Conservation (phyloP, 2,329 filamentous ascomycete genomes). For the Pseudogymnoascus sp. region DNA sequence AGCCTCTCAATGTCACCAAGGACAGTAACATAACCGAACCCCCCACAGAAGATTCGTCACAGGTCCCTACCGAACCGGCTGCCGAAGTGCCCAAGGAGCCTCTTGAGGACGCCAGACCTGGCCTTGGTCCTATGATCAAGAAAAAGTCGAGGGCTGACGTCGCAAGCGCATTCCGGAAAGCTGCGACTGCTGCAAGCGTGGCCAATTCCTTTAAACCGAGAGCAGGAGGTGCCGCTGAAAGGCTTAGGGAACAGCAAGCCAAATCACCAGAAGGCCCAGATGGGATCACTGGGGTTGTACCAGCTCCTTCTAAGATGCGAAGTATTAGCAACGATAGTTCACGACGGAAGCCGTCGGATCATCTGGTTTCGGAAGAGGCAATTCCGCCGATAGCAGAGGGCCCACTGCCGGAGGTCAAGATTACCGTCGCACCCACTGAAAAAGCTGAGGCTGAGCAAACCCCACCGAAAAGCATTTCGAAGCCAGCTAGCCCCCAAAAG, state of each 20-base stretch:
- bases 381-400: constrained; percentile 24
- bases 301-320: constrained; percentile 54
- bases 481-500: constrained; percentile 16
- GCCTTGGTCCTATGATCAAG: constrained; percentile 74
- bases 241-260: constrained; percentile 49
- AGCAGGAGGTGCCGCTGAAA: constrained; percentile 76
- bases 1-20: constrained; percentile 4
- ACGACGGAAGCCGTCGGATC: constrained; percentile 26
- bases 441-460: constrained; percentile 16
- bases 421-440: constrained; percentile 41
- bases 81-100: neutral
- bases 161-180: constrained; percentile 70
- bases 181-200: constrained; percentile 59
- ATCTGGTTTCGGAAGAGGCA: constrained; percentile 13
- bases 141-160: constrained; percentile 64
- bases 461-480: constrained; percentile 33
- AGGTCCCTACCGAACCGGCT: neutral
- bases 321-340: constrained; percentile 33
- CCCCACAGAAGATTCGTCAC: neutral
- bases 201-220: constrained; percentile 69
- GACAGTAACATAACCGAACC: neutral
- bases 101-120: neutral
- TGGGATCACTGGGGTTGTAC: constrained; percentile 82
- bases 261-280: constrained; percentile 64
- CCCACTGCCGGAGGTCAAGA: constrained; percentile 50